phyloP scores from a whole-genome alignment of 192 early-diverging fungal species.

The Backusella mclennaniae region DNA sequence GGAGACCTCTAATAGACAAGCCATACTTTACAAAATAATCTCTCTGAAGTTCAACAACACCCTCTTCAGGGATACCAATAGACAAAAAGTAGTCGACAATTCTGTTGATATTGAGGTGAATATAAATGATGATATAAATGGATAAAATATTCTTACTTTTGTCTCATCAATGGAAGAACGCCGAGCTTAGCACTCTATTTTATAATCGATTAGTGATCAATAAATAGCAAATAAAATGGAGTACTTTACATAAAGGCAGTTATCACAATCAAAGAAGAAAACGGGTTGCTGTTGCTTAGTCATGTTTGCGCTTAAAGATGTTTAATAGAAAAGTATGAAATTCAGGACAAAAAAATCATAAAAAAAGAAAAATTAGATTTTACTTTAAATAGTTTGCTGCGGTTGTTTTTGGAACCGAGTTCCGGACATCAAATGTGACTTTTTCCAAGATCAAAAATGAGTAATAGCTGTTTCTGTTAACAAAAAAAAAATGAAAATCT shows the following conservation, averaged over 20 bases:
- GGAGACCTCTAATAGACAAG: slow-evolving; percentile 66
- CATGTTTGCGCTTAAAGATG: background rate
- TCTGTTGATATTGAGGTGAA: slow-evolving; percentile 16
- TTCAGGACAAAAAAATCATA: background rate
- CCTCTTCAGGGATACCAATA: slow-evolving; percentile 53
- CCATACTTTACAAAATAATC: slow-evolving; percentile 72
- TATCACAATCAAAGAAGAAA: slow-evolving; percentile 84
- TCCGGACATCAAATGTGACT: slow-evolving; percentile 4
- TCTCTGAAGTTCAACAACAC: slow-evolving; percentile 47
- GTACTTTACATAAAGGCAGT: slow-evolving; percentile 63
- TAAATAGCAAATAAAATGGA: background rate
- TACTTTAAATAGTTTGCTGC: slow-evolving; percentile 6
- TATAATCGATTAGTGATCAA: background rate
- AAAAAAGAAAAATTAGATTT: background rate
- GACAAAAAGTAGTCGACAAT: slow-evolving; percentile 59
- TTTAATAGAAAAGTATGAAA: background rate
- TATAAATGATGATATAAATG: background rate
- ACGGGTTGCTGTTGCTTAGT: slow-evolving; percentile 33
- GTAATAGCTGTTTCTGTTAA: background rate
- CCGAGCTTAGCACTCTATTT: slow-evolving; percentile 42
- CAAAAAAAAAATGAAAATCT: background rate
- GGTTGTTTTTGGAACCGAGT: background rate
- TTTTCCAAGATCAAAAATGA: background rate
- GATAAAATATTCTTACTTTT: slow-evolving; percentile 34
- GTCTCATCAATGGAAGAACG: slow-evolving; percentile 53